phyloP scores from a whole-genome alignment of 2,329 filamentous ascomycete genomes.

The Endocalyx cinctus region DNA sequence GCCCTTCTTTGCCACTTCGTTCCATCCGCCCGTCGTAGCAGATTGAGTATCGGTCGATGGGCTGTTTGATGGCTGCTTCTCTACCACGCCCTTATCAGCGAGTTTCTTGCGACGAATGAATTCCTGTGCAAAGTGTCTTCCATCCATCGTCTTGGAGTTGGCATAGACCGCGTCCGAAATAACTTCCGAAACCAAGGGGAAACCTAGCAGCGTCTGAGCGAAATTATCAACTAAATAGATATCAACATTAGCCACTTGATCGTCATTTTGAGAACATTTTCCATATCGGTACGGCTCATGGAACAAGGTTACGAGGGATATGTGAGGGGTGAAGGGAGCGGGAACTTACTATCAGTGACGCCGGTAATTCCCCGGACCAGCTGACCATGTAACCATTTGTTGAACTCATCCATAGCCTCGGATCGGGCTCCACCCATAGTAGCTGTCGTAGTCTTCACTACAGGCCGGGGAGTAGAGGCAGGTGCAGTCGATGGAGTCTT shows the following conservation, averaged over 20 bases:
- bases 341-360: slow-evolving; percentile 47
- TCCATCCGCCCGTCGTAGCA: slow-evolving; percentile 67
- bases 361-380: slow-evolving; percentile 66
- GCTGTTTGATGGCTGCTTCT: slow-evolving; percentile 59
- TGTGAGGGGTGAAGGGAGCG: not conserved
- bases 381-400: slow-evolving; percentile 83
- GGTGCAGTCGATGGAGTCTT: slow-evolving; percentile 34
- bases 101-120: slow-evolving; percentile 90
- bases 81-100: slow-evolving; percentile 85
- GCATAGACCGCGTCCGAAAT: slow-evolving; percentile 89
- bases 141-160: slow-evolving; percentile 84
- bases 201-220: slow-evolving; percentile 66
- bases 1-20: slow-evolving; percentile 94
- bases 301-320: too few species aligned
- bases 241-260: slow-evolving; percentile 31
- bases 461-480: slow-evolving; percentile 43
- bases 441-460: slow-evolving; percentile 43
- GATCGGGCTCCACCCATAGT: slow-evolving; percentile 40
- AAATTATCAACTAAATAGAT: slow-evolving; percentile 68
- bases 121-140: slow-evolving; percentile 88
- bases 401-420: slow-evolving; percentile 81
- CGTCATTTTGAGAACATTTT: too few species aligned
- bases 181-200: slow-evolving; percentile 73
- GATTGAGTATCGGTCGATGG: slow-evolving; percentile 38
- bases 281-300: too few species aligned